Percentiles rank a stretch among this genome's conserved stretches.
These are phyloP conservation scores for Eimeria falciformis DNA, from an alignment of 169 alveolate species.

Conservation along the genomic window DNA sequence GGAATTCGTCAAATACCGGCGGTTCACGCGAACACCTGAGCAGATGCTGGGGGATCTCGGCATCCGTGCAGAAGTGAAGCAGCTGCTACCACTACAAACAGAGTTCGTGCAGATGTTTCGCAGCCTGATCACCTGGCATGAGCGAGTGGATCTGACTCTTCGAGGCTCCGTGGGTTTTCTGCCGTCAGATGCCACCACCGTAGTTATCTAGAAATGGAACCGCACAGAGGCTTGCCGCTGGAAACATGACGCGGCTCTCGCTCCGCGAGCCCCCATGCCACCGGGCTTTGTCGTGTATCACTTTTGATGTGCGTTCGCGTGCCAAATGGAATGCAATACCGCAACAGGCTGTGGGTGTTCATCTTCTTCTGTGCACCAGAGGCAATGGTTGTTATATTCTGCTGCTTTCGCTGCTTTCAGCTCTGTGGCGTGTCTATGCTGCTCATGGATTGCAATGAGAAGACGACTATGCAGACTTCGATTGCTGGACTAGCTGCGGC, in stretches of 20 bases:
- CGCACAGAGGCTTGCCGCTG: constrained; percentile 33
- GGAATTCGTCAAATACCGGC: no score
- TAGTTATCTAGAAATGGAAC: neutral
- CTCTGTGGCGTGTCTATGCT: constrained; percentile 52
- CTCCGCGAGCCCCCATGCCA: constrained; percentile 54
- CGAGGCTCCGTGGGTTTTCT: constrained; percentile 26
- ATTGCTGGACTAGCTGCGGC: constrained; percentile 28
- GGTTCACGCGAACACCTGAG: neutral
- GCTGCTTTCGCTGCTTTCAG: neutral
- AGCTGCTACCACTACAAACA: constrained; percentile 23
- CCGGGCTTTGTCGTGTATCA: constrained; percentile 17
- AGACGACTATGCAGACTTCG: neutral
- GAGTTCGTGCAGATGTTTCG: constrained; percentile 48
- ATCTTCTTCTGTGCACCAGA: neutral
- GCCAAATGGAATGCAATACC: constrained; percentile 54
- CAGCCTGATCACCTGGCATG: constrained; percentile 16
- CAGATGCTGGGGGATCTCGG: constrained; percentile 11
- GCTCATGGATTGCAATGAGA: constrained; percentile 23
- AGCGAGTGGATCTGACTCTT: constrained; percentile 19
- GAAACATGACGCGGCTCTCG: constrained; percentile 25
- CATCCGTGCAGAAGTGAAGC: constrained; percentile 28
- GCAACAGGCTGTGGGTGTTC: constrained; percentile 36
- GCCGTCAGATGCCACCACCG: neutral
- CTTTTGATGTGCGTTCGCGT: constrained; percentile 57
- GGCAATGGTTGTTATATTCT: no score